Base-by-base conservation (phyloP, 2,329 filamentous ascomycete genomes). In the Aspergillus fischeri region DNA sequence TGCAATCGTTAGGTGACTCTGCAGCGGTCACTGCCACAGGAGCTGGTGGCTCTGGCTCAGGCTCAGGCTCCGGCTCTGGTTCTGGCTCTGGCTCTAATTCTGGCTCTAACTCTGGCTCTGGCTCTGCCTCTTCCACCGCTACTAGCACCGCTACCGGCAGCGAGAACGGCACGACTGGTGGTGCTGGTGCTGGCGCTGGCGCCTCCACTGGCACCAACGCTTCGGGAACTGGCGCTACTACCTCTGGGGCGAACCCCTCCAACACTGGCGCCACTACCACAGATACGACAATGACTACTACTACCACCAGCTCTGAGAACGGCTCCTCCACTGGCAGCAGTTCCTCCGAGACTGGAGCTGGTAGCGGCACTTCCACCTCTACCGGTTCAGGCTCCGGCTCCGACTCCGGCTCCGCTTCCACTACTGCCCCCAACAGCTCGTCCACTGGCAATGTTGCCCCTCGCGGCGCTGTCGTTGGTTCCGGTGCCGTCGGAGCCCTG, bases 401-500 rank as follows among this genome's bases (percentile, higher is more conserved):
- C 38, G 55, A 53, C 44, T 49, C 63, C 29, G 54, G 28, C 38
- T 51, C 52, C 28, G 49, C 45, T 17, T 44, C 56, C 14, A 58
- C 54, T 27, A 55, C 61, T 48, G 57, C 56, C 29, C 47, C 63
- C 53, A 55, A 57, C 10, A 55, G 48, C 49, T 60, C 64, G 27
- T 49, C 61, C 29, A 60, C 57, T 42, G 63, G 61, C 38, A 65
- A 67, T 49, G 72, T 65, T 55, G 69, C 72, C 54, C 63, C 65
- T 59, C 63, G 67, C 52, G 69, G 67, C 51, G 69, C 70, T 56
- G 65, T 70, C 44, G 54, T 68, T 44, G 67, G 70, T 53, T 68
- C 62, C 45, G 70, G 69, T 56, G 69, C 68, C 45, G 67, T 70
- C 32, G 77, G 77, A 54, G 67, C 70, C 49, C 68, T 76, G 38